phyloP scores from a whole-genome alignment of 1,284 basidiomycete species.

The Phellopilus nigrolimitatus region DNA sequence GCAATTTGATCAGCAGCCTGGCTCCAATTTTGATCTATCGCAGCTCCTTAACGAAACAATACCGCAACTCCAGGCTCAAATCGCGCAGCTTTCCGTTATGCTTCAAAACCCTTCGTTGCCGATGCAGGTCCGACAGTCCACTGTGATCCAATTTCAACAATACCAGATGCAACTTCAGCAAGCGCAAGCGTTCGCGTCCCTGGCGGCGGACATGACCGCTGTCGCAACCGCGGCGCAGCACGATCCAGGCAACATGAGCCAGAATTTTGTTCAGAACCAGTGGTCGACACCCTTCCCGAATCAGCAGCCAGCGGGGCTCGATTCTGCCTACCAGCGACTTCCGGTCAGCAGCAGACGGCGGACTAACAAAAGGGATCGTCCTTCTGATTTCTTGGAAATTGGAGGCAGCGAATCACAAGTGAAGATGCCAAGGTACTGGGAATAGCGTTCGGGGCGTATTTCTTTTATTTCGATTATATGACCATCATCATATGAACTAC shows the following conservation, averaged over 20 bases:
- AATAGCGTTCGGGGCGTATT: conserved; percentile 36
- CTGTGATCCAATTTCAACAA: conserved; percentile 72
- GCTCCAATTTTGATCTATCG: conserved; percentile 57
- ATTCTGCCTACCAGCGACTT: conserved; percentile 79
- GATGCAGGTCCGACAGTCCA: conserved; percentile 64
- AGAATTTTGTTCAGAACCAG: conserved; percentile 25
- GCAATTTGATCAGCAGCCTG: conserved; percentile 59
- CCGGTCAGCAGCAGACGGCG: conserved; percentile 74
- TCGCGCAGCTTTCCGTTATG: conserved; percentile 68
- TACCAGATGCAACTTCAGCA: conserved; percentile 73
- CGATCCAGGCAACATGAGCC: conserved; percentile 27
- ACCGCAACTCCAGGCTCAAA: conserved; percentile 74
- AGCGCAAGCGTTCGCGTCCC: conserved; percentile 61
- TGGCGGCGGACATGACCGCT: conserved; percentile 37
- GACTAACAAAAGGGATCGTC: conserved; percentile 71
- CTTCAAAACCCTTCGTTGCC: conserved; percentile 72
- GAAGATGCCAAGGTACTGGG: conserved; percentile 73
- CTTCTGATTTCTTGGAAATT: conserved; percentile 77
- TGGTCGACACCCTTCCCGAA: conserved; percentile 47
- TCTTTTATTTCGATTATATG: background rate
- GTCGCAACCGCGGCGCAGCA: conserved; percentile 29
- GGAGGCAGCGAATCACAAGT: conserved; percentile 48
- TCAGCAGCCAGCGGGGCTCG: conserved; percentile 60
- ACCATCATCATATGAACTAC: no score
- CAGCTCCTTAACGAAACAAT: conserved; percentile 67